Percentiles rank a stretch among this genome's conserved stretches.
Evolutionary conservation across 2,329 filamentous ascomycete genomes (phyloP).

Genomic region (Aspergillus phoenicis): DNA sequence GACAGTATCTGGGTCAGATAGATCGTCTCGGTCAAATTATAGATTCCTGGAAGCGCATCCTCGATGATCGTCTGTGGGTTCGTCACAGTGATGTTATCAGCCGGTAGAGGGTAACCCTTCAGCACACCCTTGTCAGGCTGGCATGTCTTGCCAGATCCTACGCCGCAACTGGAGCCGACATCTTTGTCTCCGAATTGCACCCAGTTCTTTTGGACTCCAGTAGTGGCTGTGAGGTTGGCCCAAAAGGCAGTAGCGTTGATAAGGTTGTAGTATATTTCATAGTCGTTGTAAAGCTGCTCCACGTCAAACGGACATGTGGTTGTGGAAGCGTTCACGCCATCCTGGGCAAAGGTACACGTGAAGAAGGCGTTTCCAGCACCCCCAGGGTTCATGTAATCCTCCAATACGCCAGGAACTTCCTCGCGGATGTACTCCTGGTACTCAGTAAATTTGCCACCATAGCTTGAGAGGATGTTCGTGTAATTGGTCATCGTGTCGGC

Average conservation of each 20-base stretch:
- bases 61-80: constrained; percentile 4
- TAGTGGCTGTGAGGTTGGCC: background rate
- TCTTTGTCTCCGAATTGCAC: constrained; percentile 1
- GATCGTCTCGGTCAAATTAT: background rate
- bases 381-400: background rate
- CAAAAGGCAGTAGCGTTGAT: constrained; percentile 5
- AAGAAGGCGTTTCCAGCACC: background rate
- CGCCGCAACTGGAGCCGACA: background rate
- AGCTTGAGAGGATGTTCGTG: background rate
- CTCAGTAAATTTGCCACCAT: constrained; percentile 2
- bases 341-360: background rate
- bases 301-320: constrained; percentile 1
- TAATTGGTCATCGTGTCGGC: background rate
- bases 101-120: background rate
- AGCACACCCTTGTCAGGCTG: background rate
- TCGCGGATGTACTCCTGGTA: constrained; percentile 4
- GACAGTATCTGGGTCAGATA: background rate
- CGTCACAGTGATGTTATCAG: constrained; percentile 1
- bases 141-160: constrained; percentile 3
- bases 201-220: background rate
- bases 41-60: background rate
- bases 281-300: constrained; percentile 2
- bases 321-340: background rate
- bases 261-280: constrained; percentile 1
- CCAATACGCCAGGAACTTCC: background rate